These are phyloP conservation scores for Beauveria brongniartii DNA, from an alignment of 2,329 filamentous ascomycete genomes.

Conservation along the genomic window DNA sequence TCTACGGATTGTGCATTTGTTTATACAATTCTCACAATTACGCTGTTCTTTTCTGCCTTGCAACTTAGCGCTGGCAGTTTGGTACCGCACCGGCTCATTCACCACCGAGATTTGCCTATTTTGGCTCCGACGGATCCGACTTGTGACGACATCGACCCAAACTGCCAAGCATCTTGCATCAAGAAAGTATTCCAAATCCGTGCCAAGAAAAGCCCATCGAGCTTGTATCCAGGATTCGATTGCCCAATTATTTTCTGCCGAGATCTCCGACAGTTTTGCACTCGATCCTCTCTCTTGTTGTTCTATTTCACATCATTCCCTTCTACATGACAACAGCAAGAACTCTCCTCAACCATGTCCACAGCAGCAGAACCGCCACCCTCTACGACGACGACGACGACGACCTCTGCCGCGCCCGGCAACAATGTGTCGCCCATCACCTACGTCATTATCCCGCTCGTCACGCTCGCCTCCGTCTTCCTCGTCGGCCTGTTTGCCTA, in stretches of 20 bases:
- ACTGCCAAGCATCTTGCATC: background rate
- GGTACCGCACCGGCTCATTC: background rate
- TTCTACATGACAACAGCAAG: background rate
- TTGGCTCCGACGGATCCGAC: slow-evolving; percentile 3
- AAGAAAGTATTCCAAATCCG: background rate
- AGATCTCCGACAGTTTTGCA: background rate
- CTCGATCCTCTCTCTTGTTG: background rate
- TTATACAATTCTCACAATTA: background rate
- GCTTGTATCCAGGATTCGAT: too few relatives aligned
- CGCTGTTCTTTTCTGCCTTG: too few relatives aligned
- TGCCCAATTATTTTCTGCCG: too few relatives aligned
- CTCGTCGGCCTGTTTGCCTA: slow-evolving; percentile 33
- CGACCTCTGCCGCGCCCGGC: background rate
- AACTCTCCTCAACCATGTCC: background rate
- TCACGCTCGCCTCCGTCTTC: slow-evolving; percentile 34
- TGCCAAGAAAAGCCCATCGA: background rate
- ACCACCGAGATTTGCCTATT: slow-evolving; percentile 1
- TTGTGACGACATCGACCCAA: slow-evolving; percentile 5
- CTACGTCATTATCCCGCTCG: slow-evolving; percentile 45
- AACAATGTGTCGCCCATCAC: slow-evolving; percentile 39
- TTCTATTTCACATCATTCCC: background rate
- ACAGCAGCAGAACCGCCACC: slow-evolving; percentile 3
- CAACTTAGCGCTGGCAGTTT: background rate
- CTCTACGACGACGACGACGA: background rate
- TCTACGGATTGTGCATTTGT: too few relatives aligned